These are phyloP conservation scores for Ophiostoma sp. DNA, from an alignment of 2,329 filamentous ascomycete species.

Conservation along the genomic window DNA sequence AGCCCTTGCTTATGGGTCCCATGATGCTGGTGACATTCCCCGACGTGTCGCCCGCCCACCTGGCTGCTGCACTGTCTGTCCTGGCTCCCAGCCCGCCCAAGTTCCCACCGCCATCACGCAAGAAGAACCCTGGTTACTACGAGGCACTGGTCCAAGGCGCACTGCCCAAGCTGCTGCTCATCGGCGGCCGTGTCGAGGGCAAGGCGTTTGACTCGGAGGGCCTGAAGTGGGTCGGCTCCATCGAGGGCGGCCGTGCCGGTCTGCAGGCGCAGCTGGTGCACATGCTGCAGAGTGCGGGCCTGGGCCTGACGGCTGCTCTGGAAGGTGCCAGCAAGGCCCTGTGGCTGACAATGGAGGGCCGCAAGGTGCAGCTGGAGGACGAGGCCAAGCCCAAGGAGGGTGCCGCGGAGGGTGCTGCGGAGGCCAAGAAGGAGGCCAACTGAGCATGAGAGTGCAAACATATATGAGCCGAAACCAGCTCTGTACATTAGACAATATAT, in stretches of 20 bases:
- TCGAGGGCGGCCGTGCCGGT: slow-evolving; percentile 74
- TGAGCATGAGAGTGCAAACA: neutral
- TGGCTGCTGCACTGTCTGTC: slow-evolving; percentile 74
- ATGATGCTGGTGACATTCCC: slow-evolving; percentile 77
- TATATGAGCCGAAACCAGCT: neutral
- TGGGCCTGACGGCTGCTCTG: slow-evolving; percentile 69
- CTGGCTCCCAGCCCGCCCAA: slow-evolving; percentile 64
- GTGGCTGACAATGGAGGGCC: slow-evolving; percentile 81
- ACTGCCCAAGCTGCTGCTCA: slow-evolving; percentile 76
- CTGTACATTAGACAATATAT: slow-evolving; percentile 11
- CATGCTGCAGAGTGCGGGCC: slow-evolving; percentile 74
- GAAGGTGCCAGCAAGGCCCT: slow-evolving; percentile 75
- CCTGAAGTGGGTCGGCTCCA: slow-evolving; percentile 61
- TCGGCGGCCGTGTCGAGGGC: slow-evolving; percentile 83
- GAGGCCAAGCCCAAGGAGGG: slow-evolving; percentile 38
- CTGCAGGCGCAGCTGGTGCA: slow-evolving; percentile 75
- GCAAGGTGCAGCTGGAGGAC: slow-evolving; percentile 75
- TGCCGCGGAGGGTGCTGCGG: slow-evolving; percentile 10
- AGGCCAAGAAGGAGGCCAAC: slow-evolving; percentile 21
- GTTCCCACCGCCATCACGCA: slow-evolving; percentile 74
- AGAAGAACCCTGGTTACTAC: slow-evolving; percentile 72
- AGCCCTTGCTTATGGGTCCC: slow-evolving; percentile 74
- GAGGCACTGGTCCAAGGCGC: slow-evolving; percentile 74
- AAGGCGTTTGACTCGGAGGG: slow-evolving; percentile 74
- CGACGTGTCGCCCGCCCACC: slow-evolving; percentile 72